Conservation (phyloP, 208 protist genomes). For the Lotmaria passim region DNA sequence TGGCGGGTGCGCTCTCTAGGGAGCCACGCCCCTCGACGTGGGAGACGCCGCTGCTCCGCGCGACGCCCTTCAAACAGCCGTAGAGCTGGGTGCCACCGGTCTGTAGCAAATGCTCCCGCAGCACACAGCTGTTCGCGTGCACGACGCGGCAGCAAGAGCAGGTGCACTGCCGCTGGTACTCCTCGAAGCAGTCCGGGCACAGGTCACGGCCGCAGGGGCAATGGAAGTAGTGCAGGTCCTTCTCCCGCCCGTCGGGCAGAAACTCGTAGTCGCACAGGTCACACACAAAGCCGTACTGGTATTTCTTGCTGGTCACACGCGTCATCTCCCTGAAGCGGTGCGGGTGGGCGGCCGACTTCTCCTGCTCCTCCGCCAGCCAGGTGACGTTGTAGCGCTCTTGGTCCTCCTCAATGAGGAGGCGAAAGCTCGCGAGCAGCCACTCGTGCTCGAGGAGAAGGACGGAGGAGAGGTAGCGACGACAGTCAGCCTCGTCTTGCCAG, state of each 20-base stretch:
- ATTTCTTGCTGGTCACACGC: slow-evolving; percentile 57
- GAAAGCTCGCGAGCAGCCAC: slow-evolving; percentile 62
- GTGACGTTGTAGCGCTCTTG: slow-evolving; percentile 74
- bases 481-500: slow-evolving; percentile 44
- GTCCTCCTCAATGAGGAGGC: slow-evolving; percentile 71
- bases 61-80: slow-evolving; percentile 2
- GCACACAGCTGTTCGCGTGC: slow-evolving; percentile 65
- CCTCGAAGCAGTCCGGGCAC: slow-evolving; percentile 74
- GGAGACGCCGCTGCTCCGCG: background rate
- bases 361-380: slow-evolving; percentile 85
- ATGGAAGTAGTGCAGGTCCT: slow-evolving; percentile 78
- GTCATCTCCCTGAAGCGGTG: slow-evolving; percentile 73
- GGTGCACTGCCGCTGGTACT: slow-evolving; percentile 66
- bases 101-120: slow-evolving; percentile 59
- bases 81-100: slow-evolving; percentile 26
- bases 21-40: background rate
- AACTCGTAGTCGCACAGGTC: slow-evolving; percentile 86
- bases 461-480: slow-evolving; percentile 34
- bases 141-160: slow-evolving; percentile 64
- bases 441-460: slow-evolving; percentile 58
- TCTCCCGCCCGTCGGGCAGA: slow-evolving; percentile 46
- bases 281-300: slow-evolving; percentile 85
- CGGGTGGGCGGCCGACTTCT: slow-evolving; percentile 71
- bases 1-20: background rate
- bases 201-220: slow-evolving; percentile 87